phyloP scores from a whole-genome alignment of 441 rosid species.

The Bruguiera hainesii region DNA sequence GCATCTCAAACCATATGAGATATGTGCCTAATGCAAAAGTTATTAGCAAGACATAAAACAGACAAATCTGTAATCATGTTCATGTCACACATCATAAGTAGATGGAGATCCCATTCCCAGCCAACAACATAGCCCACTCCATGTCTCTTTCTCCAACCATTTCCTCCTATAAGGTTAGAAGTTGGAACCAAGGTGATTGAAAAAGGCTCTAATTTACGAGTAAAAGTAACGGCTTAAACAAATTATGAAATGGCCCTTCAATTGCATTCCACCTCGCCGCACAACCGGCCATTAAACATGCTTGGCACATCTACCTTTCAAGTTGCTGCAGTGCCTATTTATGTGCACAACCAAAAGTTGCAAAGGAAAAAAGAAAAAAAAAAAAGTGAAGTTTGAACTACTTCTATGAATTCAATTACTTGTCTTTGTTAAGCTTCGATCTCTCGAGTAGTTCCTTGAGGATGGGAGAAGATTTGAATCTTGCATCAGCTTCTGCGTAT shows the following conservation, averaged over 20 bases:
- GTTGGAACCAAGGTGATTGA: not conserved
- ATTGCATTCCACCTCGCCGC: not conserved
- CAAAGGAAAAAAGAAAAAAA: not conserved
- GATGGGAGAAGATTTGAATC: constrained; percentile 76
- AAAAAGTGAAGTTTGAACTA: not conserved
- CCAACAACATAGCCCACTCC: not conserved
- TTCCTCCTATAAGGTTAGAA: not conserved
- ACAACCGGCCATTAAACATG: not conserved
- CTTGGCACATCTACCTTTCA: not conserved
- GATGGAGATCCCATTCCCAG: not conserved
- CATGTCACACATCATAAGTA: too few relatives aligned
- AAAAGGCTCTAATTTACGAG: not conserved
- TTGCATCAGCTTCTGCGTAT: constrained; percentile 71
- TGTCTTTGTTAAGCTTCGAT: constrained; percentile 71
- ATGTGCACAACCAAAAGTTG: not conserved
- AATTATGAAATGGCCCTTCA: not conserved
- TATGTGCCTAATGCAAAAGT: too few relatives aligned
- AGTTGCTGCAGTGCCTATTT: not conserved
- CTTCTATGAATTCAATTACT: constrained; percentile 32
- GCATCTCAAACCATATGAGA: not conserved
- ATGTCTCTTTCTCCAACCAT: not conserved
- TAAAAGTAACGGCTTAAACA: not conserved
- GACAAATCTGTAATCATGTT: too few relatives aligned
- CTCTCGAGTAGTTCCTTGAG: constrained; percentile 76
- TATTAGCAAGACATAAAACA: too few relatives aligned